phyloP scores from a whole-genome alignment of 2,329 filamentous ascomycete species.

The Colletotrichum endophyticum region DNA sequence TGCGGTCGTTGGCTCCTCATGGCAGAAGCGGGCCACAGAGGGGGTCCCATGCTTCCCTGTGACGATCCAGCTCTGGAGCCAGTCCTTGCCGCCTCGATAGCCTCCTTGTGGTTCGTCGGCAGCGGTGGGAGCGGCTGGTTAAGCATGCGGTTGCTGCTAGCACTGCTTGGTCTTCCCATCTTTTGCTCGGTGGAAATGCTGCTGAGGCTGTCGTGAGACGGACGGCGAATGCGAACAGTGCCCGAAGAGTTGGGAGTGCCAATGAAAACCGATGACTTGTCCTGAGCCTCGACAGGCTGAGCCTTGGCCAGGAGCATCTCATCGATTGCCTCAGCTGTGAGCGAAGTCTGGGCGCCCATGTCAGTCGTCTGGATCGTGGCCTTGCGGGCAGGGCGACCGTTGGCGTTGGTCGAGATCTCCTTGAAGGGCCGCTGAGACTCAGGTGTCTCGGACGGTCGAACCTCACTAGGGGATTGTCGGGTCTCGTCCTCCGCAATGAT shows the following conservation, averaged over 20 bases:
- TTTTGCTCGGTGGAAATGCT: slow-evolving; percentile 34
- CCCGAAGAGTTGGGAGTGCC: slow-evolving; percentile 43
- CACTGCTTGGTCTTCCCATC: slow-evolving; percentile 69
- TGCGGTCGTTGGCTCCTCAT: slow-evolving; percentile 57
- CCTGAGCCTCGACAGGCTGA: slow-evolving; percentile 32
- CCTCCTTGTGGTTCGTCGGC: slow-evolving; percentile 81
- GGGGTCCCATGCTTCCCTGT: slow-evolving; percentile 77
- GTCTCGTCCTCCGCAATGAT: slow-evolving; percentile 71
- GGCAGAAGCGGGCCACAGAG: slow-evolving; percentile 81
- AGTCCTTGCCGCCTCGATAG: slow-evolving; percentile 79
- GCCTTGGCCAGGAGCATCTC: slow-evolving; percentile 67
- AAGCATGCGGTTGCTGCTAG: slow-evolving; percentile 64
- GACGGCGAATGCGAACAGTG: slow-evolving; percentile 46
- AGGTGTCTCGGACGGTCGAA: slow-evolving; percentile 49
- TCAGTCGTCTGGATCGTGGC: slow-evolving; percentile 59
- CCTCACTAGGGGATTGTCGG: slow-evolving; percentile 53
- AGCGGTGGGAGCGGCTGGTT: slow-evolving; percentile 68
- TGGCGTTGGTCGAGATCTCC: slow-evolving; percentile 66
- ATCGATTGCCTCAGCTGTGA: slow-evolving; percentile 85
- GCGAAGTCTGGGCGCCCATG: slow-evolving; percentile 79
- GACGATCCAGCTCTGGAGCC: slow-evolving; percentile 63
- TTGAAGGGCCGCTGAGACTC: slow-evolving; percentile 64
- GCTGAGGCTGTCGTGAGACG: slow-evolving; percentile 54
- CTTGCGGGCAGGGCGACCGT: slow-evolving; percentile 44
- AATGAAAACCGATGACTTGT: slow-evolving; percentile 34